phyloP scores from a whole-genome alignment of 306 rosid species.

The Cicer chorassanicum region DNA sequence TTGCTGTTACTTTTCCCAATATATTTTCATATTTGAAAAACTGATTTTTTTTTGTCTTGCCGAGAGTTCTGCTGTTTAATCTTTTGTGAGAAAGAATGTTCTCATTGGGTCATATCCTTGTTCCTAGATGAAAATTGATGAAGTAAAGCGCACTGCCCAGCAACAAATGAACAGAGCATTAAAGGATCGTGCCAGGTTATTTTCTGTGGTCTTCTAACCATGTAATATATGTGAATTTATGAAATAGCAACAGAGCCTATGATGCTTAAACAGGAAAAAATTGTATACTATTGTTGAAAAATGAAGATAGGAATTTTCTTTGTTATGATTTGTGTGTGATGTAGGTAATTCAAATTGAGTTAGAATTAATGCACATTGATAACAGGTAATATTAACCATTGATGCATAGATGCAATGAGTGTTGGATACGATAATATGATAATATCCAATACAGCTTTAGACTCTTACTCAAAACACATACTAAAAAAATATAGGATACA shows the following conservation, averaged over 20 bases:
- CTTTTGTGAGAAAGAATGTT: constrained; percentile 18
- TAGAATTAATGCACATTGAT: constrained; percentile 20
- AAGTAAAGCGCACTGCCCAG: constrained; percentile 95
- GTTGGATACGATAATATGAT: neutral
- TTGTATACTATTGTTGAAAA: constrained; percentile 6
- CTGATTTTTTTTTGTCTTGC: constrained; percentile 25
- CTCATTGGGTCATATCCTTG: constrained; percentile 44
- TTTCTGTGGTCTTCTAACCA: constrained; percentile 23
- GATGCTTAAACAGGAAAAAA: constrained; percentile 25
- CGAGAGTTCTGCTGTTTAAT: constrained; percentile 29
- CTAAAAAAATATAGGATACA: neutral
- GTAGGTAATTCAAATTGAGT: constrained; percentile 10
- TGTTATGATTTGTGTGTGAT: neutral
- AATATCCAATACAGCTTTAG: constrained; percentile 3
- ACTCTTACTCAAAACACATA: neutral
- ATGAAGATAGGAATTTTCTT: neutral
- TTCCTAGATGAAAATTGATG: constrained; percentile 85
- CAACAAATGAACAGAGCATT: constrained; percentile 91
- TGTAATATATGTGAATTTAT: neutral
- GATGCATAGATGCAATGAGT: constrained; percentile 4
- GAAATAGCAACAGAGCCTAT: constrained; percentile 23
- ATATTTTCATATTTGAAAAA: constrained; percentile 7
- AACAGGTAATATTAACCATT: neutral
- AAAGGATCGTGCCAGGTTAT: constrained; percentile 84
- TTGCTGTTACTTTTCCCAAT: neutral